A percentile compares a stretch with the other conserved stretches of the same genome.
These are phyloP conservation scores for Rhizoclosmatium globosum DNA, from an alignment of 192 early-diverging fungal species.

Conservation along the genomic window DNA sequence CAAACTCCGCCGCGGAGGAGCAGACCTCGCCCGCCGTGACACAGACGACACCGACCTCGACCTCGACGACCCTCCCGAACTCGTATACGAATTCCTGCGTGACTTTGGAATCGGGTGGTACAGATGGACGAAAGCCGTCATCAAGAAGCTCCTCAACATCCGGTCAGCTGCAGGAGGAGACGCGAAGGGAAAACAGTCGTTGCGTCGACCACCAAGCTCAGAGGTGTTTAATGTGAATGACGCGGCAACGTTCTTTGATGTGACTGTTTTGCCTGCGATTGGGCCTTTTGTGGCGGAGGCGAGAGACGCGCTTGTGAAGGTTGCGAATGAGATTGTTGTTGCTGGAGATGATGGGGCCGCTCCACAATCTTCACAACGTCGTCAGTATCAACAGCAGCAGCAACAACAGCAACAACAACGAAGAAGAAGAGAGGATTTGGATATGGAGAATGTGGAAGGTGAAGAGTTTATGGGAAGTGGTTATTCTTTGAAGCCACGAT, in stretches of 20 bases:
- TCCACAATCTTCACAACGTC: not conserved
- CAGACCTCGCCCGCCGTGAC: not conserved
- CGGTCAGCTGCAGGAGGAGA: not conserved
- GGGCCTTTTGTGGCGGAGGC: slow-evolving; percentile 34
- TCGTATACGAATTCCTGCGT: slow-evolving; percentile 23
- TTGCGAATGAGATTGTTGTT: slow-evolving; percentile 18
- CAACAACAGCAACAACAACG: too few species aligned
- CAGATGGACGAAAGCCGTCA: slow-evolving; percentile 18
- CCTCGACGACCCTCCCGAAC: not conserved
- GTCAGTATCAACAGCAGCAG: not conserved
- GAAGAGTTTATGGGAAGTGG: too few species aligned
- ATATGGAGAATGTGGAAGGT: too few species aligned
- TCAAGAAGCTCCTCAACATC: slow-evolving; percentile 23
- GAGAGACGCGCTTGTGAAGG: slow-evolving; percentile 11
- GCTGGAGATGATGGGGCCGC: not conserved
- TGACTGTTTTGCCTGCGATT: slow-evolving; percentile 15
- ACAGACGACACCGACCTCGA: not conserved
- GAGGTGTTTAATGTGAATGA: slow-evolving; percentile 14
- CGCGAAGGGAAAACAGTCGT: not conserved
- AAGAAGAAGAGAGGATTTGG: too few species aligned
- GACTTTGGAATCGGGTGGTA: slow-evolving; percentile 29
- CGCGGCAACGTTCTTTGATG: slow-evolving; percentile 23
- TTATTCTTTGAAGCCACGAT: too few species aligned
- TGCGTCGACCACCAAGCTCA: not conserved
- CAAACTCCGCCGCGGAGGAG: slow-evolving; percentile 18